A percentile compares a stretch with the other conserved stretches of the same genome.
These are phyloP conservation scores for Metarhizium anisopliae DNA, from an alignment of 2,329 filamentous ascomycete genomes.

Conservation along the genomic window DNA sequence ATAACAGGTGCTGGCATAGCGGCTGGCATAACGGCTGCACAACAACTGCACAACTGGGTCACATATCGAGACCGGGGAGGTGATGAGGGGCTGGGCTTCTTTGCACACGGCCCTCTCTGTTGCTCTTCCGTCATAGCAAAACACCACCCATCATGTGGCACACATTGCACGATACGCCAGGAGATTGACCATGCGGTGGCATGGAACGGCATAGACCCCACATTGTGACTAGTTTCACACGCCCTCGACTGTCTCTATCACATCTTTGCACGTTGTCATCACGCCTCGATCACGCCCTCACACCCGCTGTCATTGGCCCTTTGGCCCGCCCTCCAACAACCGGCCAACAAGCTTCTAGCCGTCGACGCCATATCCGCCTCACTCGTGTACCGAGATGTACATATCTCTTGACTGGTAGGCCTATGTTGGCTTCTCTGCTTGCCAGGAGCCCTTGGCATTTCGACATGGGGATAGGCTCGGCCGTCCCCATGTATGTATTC, in stretches of 20 bases:
- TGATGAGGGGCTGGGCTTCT: not conserved
- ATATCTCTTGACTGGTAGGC: not conserved
- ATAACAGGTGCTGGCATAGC: too few species aligned
- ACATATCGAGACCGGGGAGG: conserved; percentile 2
- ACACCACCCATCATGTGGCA: not conserved
- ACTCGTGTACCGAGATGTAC: not conserved
- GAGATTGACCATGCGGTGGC: too few species aligned
- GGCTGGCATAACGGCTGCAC: too few species aligned
- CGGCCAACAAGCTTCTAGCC: not conserved
- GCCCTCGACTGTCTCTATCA: not conserved
- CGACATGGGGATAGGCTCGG: not conserved
- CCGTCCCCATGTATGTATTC: too few species aligned
- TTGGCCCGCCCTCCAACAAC: not conserved
- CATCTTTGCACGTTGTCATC: not conserved
- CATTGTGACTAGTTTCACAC: not conserved
- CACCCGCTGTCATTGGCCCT: not conserved
- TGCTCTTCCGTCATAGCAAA: too few species aligned
- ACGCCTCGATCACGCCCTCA: not conserved
- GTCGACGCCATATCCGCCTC: not conserved
- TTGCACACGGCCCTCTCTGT: not conserved
- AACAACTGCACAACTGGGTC: conserved; percentile 1
- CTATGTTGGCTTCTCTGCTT: not conserved
- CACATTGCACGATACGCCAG: not conserved
- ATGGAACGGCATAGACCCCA: not conserved
- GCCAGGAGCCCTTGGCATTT: not conserved